phyloP scores from a whole-genome alignment of 2,329 filamentous ascomycete species.

The Remersonia thermophila region DNA sequence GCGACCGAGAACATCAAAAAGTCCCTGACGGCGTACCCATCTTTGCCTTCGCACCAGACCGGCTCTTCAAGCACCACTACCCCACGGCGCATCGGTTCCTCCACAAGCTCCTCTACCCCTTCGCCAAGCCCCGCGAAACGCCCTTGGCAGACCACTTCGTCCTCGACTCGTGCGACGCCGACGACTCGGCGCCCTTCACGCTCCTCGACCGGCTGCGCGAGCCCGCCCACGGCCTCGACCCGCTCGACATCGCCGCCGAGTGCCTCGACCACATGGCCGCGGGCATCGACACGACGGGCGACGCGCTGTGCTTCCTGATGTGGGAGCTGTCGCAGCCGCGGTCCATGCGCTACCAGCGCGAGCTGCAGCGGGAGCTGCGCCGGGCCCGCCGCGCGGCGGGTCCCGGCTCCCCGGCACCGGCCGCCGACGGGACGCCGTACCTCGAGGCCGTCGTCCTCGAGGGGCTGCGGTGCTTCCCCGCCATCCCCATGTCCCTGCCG shows the following conservation, averaged over 20 bases:
- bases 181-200: constrained; percentile 39
- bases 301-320: constrained; percentile 58
- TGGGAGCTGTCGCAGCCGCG: constrained; percentile 54
- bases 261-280: constrained; percentile 61
- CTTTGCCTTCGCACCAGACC: constrained; percentile 33
- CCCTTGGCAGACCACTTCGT: constrained; percentile 50
- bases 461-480: constrained; percentile 48
- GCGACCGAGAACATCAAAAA: too few relatives aligned
- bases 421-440: constrained; percentile 41
- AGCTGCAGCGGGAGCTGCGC: constrained; percentile 39
- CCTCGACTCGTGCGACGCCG: constrained; percentile 31
- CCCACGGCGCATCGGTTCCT: constrained; percentile 38
- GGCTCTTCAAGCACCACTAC: constrained; percentile 45
- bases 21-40: constrained; percentile 2
- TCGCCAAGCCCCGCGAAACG: constrained; percentile 42
- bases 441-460: constrained; percentile 53
- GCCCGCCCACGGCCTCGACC: constrained; percentile 27
- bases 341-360: constrained; percentile 37
- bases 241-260: constrained; percentile 50
- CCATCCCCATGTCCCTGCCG: constrained; percentile 56
- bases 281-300: constrained; percentile 60
- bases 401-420: constrained; percentile 16
- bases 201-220: constrained; percentile 44
- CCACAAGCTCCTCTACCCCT: constrained; percentile 32
- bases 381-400: constrained; percentile 19